A percentile compares a stretch with the other conserved stretches of the same genome.
Conservation (phyloP, 169 alveolate species). For the Plasmodium yoelii region DNA sequence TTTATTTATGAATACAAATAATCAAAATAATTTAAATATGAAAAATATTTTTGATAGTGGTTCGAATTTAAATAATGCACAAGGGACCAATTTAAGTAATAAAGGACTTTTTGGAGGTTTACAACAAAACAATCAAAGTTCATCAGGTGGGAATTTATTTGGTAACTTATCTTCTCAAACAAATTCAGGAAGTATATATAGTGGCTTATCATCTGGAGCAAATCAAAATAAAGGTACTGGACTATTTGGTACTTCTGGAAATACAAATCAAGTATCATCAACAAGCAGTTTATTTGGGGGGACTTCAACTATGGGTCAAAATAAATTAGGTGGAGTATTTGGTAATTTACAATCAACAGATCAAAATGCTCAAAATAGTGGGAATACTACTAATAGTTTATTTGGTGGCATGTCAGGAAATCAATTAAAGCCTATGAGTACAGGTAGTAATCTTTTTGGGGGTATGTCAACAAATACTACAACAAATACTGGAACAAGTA, state of each 20-base stretch:
- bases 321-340: constrained; percentile 48
- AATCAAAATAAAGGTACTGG: constrained; percentile 54
- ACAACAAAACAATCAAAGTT: constrained; percentile 44
- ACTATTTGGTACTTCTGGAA: constrained; percentile 47
- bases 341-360: constrained; percentile 19
- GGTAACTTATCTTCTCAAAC: constrained; percentile 57
- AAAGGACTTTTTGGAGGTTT: constrained; percentile 73
- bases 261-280: constrained; percentile 19
- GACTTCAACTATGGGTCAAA: constrained; percentile 25
- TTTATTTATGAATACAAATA: constrained; percentile 69
- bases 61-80: constrained; percentile 49
- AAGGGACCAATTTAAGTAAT: constrained; percentile 55
- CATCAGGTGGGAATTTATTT: constrained; percentile 43
- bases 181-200: constrained; percentile 22
- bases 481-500: constrained; percentile 26
- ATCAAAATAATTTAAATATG: constrained; percentile 54
- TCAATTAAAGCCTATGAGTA: constrained; percentile 11
- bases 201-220: constrained; percentile 43
- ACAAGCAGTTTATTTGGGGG: constrained; percentile 47
- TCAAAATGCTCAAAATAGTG: constrained; percentile 16
- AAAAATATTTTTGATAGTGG: constrained; percentile 62
- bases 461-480: constrained; percentile 19
- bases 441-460: constrained; percentile 50
- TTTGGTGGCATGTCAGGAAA: constrained; percentile 26
- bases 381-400: neutral